These are phyloP conservation scores for Irpex lacteus DNA, from an alignment of 1,284 basidiomycete genomes.

Conservation along the genomic window DNA sequence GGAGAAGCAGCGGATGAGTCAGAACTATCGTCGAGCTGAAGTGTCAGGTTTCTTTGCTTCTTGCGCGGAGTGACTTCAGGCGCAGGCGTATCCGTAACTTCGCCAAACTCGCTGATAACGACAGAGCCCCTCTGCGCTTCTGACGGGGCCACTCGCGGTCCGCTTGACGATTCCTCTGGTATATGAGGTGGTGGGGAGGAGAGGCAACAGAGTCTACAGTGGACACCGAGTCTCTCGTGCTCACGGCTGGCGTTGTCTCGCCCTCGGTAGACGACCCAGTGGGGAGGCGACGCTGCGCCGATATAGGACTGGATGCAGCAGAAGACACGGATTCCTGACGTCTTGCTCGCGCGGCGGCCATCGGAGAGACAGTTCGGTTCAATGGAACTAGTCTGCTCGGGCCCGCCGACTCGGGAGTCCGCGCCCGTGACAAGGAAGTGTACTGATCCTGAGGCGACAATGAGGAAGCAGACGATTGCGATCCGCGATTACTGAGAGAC, in stretches of 20 bases:
- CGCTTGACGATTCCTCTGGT: conserved; percentile 16
- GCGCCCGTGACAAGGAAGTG: conserved; percentile 17
- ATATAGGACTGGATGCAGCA: conserved; percentile 25
- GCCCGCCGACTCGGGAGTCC: conserved; percentile 40
- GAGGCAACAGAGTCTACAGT: conserved; percentile 31
- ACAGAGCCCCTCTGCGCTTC: conserved; percentile 36
- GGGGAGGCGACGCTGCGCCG: conserved; percentile 18
- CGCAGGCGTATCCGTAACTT: conserved; percentile 18
- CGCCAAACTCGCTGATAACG: conserved; percentile 33
- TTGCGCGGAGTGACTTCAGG: conserved; percentile 31
- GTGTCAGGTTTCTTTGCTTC: conserved; percentile 36
- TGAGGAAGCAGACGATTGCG: conserved; percentile 63
- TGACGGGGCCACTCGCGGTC: conserved; percentile 23
- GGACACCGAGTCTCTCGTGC: conserved; percentile 37
- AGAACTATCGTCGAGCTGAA: conserved; percentile 38
- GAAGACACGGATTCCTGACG: conserved; percentile 25
- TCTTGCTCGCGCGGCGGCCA: conserved; percentile 63
- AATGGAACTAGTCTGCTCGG: conserved; percentile 57
- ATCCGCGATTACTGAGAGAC: conserved; percentile 42
- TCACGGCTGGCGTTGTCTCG: conserved; percentile 26
- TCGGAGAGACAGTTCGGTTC: conserved; percentile 65
- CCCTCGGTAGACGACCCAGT: conserved; percentile 19
- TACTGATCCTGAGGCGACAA: conserved; percentile 46
- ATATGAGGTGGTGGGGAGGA: conserved; percentile 39
- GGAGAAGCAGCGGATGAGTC: conserved; percentile 44